phyloP scores from a whole-genome alignment of 257 asterid species.

The Fraxinus anomala region DNA sequence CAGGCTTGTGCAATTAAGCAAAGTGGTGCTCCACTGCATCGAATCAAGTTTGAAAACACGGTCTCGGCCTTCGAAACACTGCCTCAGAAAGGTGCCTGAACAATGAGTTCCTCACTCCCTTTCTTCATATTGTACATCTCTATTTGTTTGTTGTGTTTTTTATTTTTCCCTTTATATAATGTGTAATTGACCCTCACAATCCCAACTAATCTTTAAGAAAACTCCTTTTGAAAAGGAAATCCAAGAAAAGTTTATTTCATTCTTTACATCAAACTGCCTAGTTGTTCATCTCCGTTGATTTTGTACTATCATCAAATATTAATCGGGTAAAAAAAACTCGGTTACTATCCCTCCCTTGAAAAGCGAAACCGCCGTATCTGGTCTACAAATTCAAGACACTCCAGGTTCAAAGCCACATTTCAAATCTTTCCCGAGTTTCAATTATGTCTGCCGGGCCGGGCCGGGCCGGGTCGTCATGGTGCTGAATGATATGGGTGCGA shows the following conservation, averaged over 20 bases:
- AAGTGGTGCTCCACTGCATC: conserved; percentile 89
- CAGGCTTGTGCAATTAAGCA: conserved; percentile 97
- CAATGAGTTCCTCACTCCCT: neutral
- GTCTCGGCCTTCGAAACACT: conserved; percentile 94
- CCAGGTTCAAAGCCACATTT: conserved; percentile 36
- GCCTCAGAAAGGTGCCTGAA: conserved; percentile 88
- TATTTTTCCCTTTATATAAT: neutral
- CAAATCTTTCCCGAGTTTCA: conserved; percentile 56
- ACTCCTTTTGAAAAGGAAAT: neutral
- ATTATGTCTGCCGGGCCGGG: conserved; percentile 76
- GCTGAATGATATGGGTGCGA: conserved; percentile 55
- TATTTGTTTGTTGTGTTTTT: too few species aligned
- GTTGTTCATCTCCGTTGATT: neutral
- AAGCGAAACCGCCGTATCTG: conserved; percentile 71
- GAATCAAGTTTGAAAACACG: conserved; percentile 85
- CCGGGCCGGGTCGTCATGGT: conserved; percentile 71
- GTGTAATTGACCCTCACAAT: neutral
- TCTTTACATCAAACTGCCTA: too few species aligned
- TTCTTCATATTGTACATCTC: neutral
- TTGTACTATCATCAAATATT: neutral
- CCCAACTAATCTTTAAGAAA: neutral
- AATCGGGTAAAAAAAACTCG: too few species aligned
- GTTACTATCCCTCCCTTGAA: conserved; percentile 32
- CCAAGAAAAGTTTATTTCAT: neutral
- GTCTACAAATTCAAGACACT: conserved; percentile 61